Percentiles rank a stretch among this genome's conserved stretches.
Evolutionary conservation across 352 stramenopile genomes (phyloP).

Genomic region (Globisporangium parvum): DNA sequence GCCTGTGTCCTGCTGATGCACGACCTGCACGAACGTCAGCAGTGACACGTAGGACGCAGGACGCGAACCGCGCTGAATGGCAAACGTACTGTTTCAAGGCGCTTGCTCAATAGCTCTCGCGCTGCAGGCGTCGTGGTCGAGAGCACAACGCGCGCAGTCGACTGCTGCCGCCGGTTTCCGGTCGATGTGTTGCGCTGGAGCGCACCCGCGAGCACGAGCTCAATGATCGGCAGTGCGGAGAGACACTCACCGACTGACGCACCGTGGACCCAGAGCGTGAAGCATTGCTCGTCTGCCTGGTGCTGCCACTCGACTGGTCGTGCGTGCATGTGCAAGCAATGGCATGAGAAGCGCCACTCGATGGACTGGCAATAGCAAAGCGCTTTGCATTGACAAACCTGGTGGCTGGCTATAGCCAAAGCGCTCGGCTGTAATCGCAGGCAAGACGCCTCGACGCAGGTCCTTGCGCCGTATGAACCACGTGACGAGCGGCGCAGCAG

Average conservation of each 20-base stretch:
- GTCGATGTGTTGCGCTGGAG: conserved; percentile 10
- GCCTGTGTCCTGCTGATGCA: conserved; percentile 1
- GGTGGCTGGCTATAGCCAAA: conserved; percentile 37
- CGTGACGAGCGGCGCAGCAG: conserved; percentile 38
- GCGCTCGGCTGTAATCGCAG: conserved; percentile 34
- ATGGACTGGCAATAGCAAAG: not conserved
- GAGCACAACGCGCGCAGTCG: conserved; percentile 37
- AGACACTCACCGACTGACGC: conserved; percentile 72
- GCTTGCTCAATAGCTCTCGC: conserved; percentile 30
- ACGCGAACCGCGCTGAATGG: not conserved
- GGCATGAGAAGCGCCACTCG: not conserved
- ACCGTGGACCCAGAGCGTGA: conserved; percentile 70
- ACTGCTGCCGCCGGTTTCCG: not conserved
- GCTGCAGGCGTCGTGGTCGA: conserved; percentile 67
- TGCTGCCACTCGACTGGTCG: conserved; percentile 18
- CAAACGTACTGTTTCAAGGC: conserved; percentile 11
- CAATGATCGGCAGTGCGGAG: conserved; percentile 55
- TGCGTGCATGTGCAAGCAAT: not conserved
- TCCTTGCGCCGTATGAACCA: conserved; percentile 59
- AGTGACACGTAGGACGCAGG: not conserved
- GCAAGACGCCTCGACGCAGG: conserved; percentile 23
- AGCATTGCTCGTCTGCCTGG: conserved; percentile 7
- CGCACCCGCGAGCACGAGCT: conserved; percentile 33
- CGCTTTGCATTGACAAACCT: conserved; percentile 10
- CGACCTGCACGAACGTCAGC: not conserved